phyloP scores from a whole-genome alignment of 2,329 filamentous ascomycete species.

The Penicillium sp. region DNA sequence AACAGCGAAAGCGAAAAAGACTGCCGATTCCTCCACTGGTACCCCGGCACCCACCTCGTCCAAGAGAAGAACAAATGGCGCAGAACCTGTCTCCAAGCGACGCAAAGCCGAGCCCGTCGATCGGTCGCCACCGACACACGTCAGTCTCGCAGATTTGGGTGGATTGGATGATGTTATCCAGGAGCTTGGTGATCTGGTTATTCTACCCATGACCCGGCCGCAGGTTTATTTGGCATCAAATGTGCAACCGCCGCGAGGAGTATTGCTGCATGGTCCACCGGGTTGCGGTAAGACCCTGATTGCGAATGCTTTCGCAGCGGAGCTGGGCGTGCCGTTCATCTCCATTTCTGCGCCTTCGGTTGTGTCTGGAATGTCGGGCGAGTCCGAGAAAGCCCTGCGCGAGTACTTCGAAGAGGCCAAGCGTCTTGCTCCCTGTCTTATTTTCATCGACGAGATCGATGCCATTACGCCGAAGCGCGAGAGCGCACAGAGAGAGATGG shows the following conservation, averaged over 20 bases:
- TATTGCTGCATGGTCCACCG: conserved; percentile 76
- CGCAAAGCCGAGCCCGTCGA: conserved; percentile 58
- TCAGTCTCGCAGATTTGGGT: conserved; percentile 68
- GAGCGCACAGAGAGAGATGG: conserved; percentile 79
- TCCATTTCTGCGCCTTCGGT: conserved; percentile 77
- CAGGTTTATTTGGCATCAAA: conserved; percentile 63
- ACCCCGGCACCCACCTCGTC: conserved; percentile 30
- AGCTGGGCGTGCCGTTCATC: conserved; percentile 72
- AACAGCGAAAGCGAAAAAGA: conserved; percentile 38
- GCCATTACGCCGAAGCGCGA: conserved; percentile 84
- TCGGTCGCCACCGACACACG: conserved; percentile 61
- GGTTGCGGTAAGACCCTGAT: conserved; percentile 86
- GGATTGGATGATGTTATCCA: conserved; percentile 70
- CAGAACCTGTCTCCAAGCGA: conserved; percentile 64
- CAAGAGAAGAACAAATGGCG: conserved; percentile 59
- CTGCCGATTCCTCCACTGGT: conserved; percentile 27
- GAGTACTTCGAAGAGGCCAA: conserved; percentile 87
- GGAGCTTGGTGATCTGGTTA: conserved; percentile 66
- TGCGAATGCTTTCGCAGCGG: conserved; percentile 72
- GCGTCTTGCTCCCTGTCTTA: conserved; percentile 75
- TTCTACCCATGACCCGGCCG: conserved; percentile 67
- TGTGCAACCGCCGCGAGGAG: conserved; percentile 67
- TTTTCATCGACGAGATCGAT: conserved; percentile 92
- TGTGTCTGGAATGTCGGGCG: conserved; percentile 81
- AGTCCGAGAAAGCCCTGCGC: conserved; percentile 80